Evolutionary conservation across 108 stramenopile genomes (phyloP).

Genomic region (Chaetoceros muelleri): DNA sequence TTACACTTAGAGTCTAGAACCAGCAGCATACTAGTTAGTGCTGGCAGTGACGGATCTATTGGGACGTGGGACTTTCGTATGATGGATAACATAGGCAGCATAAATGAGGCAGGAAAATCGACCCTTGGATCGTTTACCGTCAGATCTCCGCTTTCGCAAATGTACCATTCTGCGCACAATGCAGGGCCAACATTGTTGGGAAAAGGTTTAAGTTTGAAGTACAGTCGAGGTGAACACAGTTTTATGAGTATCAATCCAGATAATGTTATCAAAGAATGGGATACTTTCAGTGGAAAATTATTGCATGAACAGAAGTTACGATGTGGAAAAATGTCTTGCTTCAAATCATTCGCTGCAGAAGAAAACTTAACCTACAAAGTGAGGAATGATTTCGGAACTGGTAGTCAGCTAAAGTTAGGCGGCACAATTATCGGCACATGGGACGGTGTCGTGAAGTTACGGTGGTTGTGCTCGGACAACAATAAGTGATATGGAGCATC

Average conservation of each 20-base stretch:
- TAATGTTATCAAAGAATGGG: slow-evolving; percentile 71
- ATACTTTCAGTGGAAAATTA: slow-evolving; percentile 41
- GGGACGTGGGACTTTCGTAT: slow-evolving; percentile 81
- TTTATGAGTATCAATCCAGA: slow-evolving; percentile 53
- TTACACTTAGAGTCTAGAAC: slow-evolving; percentile 67
- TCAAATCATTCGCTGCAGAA: slow-evolving; percentile 22
- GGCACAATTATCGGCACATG: slow-evolving; percentile 63
- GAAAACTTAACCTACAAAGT: slow-evolving; percentile 12
- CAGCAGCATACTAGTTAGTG: slow-evolving; percentile 66
- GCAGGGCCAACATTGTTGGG: neutral
- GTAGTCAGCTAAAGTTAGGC: slow-evolving; percentile 12
- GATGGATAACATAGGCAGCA: slow-evolving; percentile 6
- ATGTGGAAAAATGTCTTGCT: slow-evolving; percentile 56
- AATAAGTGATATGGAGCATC: too few relatives aligned
- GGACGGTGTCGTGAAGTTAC: slow-evolving; percentile 77
- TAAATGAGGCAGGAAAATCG: neutral
- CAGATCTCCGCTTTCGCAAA: neutral
- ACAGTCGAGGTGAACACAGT: slow-evolving; percentile 24
- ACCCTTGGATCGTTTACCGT: neutral
- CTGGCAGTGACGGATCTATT: slow-evolving; percentile 66
- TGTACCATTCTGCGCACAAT: neutral
- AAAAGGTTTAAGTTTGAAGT: neutral
- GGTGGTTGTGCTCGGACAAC: too few relatives aligned
- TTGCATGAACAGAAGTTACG: slow-evolving; percentile 34
- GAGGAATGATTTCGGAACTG: slow-evolving; percentile 8